Conservation (phyloP, 371 early-diverging fungal species). For the Mucor piriformis region DNA sequence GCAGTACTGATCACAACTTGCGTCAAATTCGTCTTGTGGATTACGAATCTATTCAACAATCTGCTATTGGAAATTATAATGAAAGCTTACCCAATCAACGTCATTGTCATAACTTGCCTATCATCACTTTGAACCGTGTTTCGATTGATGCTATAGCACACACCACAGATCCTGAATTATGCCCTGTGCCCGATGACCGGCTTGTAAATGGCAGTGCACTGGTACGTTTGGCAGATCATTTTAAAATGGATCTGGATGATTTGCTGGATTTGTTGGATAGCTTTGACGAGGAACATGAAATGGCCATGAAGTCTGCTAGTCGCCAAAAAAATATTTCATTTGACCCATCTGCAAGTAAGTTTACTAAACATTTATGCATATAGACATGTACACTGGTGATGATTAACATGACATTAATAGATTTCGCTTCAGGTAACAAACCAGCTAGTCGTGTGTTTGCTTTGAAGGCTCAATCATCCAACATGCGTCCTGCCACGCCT, state of each 20-base stretch:
- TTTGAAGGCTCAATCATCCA: not conserved
- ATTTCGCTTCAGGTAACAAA: not conserved
- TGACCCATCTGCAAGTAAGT: too few relatives aligned
- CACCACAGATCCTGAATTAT: slow-evolving; percentile 8
- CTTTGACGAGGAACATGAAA: slow-evolving; percentile 6
- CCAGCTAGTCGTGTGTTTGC: not conserved
- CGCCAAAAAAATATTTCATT: too few relatives aligned
- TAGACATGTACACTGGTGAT: not conserved
- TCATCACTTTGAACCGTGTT: slow-evolving; percentile 11
- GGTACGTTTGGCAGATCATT: slow-evolving; percentile 13
- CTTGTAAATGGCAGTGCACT: slow-evolving; percentile 30
- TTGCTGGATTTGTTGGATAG: slow-evolving; percentile 1
- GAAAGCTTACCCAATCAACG: not conserved
- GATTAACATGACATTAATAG: not conserved
- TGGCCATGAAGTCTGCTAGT: too few relatives aligned
- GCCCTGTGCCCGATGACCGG: slow-evolving; percentile 11
- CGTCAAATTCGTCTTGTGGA: slow-evolving; percentile 2
- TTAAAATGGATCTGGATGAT: slow-evolving; percentile 12
- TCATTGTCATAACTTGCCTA: not conserved
- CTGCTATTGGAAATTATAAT: slow-evolving; percentile 6
- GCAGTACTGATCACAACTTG: not conserved
- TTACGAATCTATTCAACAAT: not conserved
- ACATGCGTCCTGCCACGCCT: slow-evolving; percentile 22
- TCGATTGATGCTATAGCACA: slow-evolving; percentile 29
- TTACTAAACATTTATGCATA: too few relatives aligned